phyloP scores from a whole-genome alignment of 164 flowering plant species.

The Piper longum region DNA sequence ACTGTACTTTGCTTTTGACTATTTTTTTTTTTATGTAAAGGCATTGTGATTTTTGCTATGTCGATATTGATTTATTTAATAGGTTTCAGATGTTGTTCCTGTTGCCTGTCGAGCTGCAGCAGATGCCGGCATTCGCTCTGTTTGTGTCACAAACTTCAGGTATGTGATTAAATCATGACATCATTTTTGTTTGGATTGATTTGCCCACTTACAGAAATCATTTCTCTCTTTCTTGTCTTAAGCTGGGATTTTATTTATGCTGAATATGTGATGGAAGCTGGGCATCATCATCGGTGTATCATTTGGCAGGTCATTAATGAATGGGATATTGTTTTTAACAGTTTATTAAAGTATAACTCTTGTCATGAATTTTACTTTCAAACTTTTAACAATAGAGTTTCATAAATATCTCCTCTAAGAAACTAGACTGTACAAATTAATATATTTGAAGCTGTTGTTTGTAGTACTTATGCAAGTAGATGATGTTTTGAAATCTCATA shows the following conservation, averaged over 20 bases:
- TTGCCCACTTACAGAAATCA: too few species aligned
- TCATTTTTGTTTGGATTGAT: too few species aligned
- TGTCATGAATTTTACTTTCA: too few species aligned
- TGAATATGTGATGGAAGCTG: conserved; percentile 94
- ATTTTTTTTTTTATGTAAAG: not conserved
- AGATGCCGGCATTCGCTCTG: conserved; percentile 94
- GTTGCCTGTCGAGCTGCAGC: conserved; percentile 99
- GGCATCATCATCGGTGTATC: conserved; percentile 64
- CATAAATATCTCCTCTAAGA: too few species aligned
- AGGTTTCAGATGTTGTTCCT: conserved; percentile 98
- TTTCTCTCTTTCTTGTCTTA: conserved; percentile 6
- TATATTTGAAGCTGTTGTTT: too few species aligned
- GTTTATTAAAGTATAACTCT: too few species aligned
- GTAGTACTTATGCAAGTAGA: too few species aligned
- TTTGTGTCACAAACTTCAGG: conserved; percentile 98
- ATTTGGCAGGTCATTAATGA: conserved; percentile 59
- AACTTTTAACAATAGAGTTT: too few species aligned
- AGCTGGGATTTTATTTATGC: conserved; percentile 99
- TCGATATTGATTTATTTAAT: not conserved
- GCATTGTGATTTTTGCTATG: not conserved
- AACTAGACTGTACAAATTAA: too few species aligned
- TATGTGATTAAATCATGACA: conserved; percentile 9
- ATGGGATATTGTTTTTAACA: not conserved
- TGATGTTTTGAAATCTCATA: too few species aligned
- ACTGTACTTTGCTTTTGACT: too few species aligned